phyloP scores from a whole-genome alignment of 208 protist genomes.

The Blastocrithidia nonstop region DNA sequence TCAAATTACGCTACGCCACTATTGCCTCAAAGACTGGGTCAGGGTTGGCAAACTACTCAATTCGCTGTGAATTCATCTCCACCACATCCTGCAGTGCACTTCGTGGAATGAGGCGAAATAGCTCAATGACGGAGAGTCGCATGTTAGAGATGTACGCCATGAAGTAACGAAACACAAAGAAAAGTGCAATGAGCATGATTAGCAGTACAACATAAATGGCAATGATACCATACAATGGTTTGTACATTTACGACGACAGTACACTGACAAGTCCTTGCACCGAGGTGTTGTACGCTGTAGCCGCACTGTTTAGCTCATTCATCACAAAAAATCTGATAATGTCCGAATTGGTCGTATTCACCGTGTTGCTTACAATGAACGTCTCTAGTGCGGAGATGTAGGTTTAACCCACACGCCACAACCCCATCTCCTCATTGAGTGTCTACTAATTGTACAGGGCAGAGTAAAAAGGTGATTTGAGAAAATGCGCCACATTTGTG shows the following conservation, averaged over 20 bases:
- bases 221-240: not conserved
- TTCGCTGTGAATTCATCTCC: not conserved
- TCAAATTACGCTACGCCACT: not conserved
- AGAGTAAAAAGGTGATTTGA: not conserved
- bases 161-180: slow-evolving; percentile 8
- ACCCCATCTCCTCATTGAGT: too few relatives aligned
- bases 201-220: not conserved
- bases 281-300: not conserved
- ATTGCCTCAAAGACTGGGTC: slow-evolving; percentile 3
- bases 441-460: not conserved
- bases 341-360: not conserved
- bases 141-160: slow-evolving; percentile 7
- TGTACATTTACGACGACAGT: not conserved
- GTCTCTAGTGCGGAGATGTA: not conserved
- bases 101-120: slow-evolving; percentile 19
- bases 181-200: not conserved
- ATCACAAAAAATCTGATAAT: not conserved
- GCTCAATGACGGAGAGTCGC: slow-evolving; percentile 7
- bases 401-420: not conserved
- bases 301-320: not conserved
- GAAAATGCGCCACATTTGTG: not conserved
- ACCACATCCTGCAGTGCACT: slow-evolving; percentile 7
- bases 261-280: not conserved
- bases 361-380: not conserved
- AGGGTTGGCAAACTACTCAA: slow-evolving; percentile 10